Percentiles rank a stretch among this genome's conserved stretches.
Evolutionary conservation across 2,329 filamentous ascomycete genomes (phyloP).

Genomic region (Phyllosticta citriasiana): DNA sequence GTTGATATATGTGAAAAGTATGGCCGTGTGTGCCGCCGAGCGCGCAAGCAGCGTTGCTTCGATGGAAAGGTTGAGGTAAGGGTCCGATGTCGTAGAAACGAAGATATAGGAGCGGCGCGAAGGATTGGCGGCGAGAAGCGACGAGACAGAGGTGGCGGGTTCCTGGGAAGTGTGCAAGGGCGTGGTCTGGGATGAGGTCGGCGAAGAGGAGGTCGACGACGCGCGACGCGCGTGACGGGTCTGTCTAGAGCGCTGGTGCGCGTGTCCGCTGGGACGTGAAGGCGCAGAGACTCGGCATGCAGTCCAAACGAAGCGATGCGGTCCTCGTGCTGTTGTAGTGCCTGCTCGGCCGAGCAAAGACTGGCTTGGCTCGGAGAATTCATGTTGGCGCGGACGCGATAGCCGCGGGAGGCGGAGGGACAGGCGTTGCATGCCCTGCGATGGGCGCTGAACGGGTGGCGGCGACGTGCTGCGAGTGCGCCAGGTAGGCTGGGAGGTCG

Average conservation of each 20-base stretch:
- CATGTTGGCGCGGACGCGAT: background rate
- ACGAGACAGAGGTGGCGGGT: constrained; percentile 10
- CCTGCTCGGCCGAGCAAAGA: background rate
- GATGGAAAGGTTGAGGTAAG: constrained; percentile 84
- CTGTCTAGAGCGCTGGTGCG: background rate
- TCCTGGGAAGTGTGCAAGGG: background rate
- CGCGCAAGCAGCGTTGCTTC: constrained; percentile 81
- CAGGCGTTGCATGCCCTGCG: background rate
- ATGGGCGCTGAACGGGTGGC: background rate
- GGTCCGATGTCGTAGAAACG: constrained; percentile 50
- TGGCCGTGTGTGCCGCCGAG: constrained; percentile 58
- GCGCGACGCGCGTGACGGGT: background rate
- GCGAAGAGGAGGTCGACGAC: background rate
- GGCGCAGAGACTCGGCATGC: background rate
- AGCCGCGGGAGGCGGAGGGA: background rate
- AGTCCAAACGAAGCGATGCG: background rate
- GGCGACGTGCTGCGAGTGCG: background rate
- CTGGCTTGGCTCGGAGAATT: background rate
- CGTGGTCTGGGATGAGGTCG: background rate
- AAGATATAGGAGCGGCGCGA: constrained; percentile 35
- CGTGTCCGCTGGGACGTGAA: background rate
- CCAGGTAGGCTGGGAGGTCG: background rate
- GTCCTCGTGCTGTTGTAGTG: background rate
- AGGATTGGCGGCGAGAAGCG: constrained; percentile 15
- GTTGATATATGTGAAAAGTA: constrained; percentile 86